Evolutionary conservation across 2,329 filamentous ascomycete genomes (phyloP), one percentile per base, ranked within the genome.

Genomic region (Aureobasidium vineae): DNA sequence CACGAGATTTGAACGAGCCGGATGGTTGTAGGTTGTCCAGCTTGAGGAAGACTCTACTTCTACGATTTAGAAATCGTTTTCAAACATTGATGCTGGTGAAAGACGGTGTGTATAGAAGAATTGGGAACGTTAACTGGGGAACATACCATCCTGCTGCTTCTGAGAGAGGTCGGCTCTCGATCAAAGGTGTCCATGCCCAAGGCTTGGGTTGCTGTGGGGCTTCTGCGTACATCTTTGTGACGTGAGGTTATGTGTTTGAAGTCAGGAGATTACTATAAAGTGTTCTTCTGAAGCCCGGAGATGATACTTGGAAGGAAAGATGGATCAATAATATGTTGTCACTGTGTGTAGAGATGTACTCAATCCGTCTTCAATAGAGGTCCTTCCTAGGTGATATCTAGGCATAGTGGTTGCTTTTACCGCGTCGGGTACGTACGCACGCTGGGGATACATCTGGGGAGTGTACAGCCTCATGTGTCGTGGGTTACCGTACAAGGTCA

Each of bases 1-100:
- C 90, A 70, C 79, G 76, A 66, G 90, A 93, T 77, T 96, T 69
- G 86, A 96, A 96, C 45, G 90, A 93, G 69, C 90, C 90, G 26
- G 89, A 90, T 5, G 91, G 92, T 74, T 96, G 92, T 66, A 92
- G 85, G 75, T 90, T 91, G 73, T 96, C 91, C 69, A 95, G 85
- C 77, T 96, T 96, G 72, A 96, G 86, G 76, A 90, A 91, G 77
- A 96, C 86, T 79, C 90, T 88, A 80, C 90, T 83, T 77, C 75
- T 79, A 71, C 73, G 73, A 75, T 75, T 79, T 64, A 64, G 61
- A 64, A 64, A 64, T 64, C 49, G 49, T 64, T 64, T 54, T 64
- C 61, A 31, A 53, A 28, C 5, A 40, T 38, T 0, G 28, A 4
- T 15, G 15, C 2, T 26, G 21, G 2, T 40, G n/a, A 2, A 28